Conservation (phyloP, 192 early-diverging fungal species). For the Paraglomus brasilianum region DNA sequence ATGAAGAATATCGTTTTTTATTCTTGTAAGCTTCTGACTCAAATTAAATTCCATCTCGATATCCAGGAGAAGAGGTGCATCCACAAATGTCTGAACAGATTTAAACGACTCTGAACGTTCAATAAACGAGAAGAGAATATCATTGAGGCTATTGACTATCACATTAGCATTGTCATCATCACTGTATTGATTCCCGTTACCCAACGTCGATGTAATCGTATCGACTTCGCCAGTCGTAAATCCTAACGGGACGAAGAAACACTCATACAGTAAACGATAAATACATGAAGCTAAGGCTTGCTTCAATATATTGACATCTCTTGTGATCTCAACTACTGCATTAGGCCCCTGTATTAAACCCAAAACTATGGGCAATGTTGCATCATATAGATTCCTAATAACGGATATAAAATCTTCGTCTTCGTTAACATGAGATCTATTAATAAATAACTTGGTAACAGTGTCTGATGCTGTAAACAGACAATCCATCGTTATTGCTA, state of each 20-base stretch:
- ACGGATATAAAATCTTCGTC: conserved; percentile 33
- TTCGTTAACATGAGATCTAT: conserved; percentile 29
- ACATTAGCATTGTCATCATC: conserved; percentile 28
- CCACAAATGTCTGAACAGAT: conserved; percentile 53
- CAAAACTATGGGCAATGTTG: conserved; percentile 31
- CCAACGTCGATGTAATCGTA: conserved; percentile 2
- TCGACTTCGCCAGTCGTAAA: conserved; percentile 18
- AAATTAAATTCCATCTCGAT: conserved; percentile 74
- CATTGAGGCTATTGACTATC: conserved; percentile 44
- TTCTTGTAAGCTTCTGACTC: conserved; percentile 49
- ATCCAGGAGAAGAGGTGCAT: conserved; percentile 85
- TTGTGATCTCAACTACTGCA: conserved; percentile 14
- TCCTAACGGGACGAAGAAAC: conserved; percentile 42
- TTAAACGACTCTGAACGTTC: conserved; percentile 63
- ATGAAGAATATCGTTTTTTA: conserved; percentile 42
- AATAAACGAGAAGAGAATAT: conserved; percentile 57
- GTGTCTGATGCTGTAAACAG: conserved; percentile 35
- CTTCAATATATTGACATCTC: conserved; percentile 44
- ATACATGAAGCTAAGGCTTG: conserved; percentile 48
- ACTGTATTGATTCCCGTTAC: neutral
- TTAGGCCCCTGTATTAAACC: conserved; percentile 37
- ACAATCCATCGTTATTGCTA: conserved; percentile 39
- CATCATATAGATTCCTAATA: conserved; percentile 39
- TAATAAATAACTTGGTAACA: conserved; percentile 34
- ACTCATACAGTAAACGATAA: conserved; percentile 51